A percentile compares a stretch with the other conserved stretches of the same genome.
Evolutionary conservation across 495 filamentous ascomycete species (phyloP).

Genomic region (Cercophora scortea): DNA sequence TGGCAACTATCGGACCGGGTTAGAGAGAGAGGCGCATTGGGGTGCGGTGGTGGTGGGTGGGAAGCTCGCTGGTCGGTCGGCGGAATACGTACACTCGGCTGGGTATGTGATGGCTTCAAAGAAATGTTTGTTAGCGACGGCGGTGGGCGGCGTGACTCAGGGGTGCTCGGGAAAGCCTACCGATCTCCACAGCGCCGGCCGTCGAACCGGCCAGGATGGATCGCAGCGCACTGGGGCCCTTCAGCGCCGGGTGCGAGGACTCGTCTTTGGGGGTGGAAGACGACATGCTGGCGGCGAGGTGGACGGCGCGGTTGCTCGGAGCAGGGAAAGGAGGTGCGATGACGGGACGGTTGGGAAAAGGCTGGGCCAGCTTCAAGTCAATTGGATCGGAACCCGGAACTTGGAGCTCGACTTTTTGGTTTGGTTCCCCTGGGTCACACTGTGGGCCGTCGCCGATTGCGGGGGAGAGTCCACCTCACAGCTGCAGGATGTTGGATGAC

Average conservation of each 20-base stretch:
- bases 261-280: constrained; percentile 19
- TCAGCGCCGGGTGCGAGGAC: constrained; percentile 17
- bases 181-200: constrained; percentile 92
- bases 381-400: too few species aligned
- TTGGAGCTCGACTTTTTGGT: too few species aligned
- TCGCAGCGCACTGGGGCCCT: constrained; percentile 70
- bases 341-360: background rate
- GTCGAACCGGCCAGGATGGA: constrained; percentile 84
- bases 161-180: constrained; percentile 29
- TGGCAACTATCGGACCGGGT: constrained; percentile 53
- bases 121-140: constrained; percentile 7
- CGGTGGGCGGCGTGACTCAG: background rate
- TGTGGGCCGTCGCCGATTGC: too few species aligned
- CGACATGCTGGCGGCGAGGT: constrained; percentile 14
- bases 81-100: constrained; percentile 66
- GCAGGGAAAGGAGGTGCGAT: background rate
- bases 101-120: constrained; percentile 88
- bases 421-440: too few species aligned
- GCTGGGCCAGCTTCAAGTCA: too few species aligned
- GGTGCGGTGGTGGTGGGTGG: too few species aligned
- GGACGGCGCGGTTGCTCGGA: background rate
- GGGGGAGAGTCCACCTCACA: too few species aligned
- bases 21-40: too few species aligned
- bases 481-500: too few species aligned
- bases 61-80: too few species aligned